Evolutionary conservation across 1,139 yeast species (phyloP).

Genomic region (Magnusiomyces suaveolens): DNA sequence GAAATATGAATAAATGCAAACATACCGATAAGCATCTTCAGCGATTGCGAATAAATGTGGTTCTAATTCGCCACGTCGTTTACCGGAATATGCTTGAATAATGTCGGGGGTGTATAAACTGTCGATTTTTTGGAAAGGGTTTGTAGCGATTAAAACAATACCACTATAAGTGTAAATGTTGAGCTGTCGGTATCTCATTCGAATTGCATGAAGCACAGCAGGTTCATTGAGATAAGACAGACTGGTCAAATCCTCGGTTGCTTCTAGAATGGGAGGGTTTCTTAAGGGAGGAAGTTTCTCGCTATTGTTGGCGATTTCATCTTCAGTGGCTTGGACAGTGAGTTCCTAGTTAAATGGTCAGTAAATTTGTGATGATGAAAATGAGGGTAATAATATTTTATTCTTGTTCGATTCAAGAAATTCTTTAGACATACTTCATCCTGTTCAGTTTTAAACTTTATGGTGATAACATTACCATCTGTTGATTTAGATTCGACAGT

Average conservation of each 20-base stretch:
- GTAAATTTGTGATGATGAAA: background rate
- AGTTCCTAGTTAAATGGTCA: constrained; percentile 17
- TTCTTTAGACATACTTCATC: constrained; percentile 32
- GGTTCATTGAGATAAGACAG: constrained; percentile 93
- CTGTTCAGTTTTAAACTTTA: constrained; percentile 55
- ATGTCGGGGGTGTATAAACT: constrained; percentile 85
- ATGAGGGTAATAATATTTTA: too few relatives aligned
- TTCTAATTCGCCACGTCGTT: constrained; percentile 84
- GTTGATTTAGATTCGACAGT: constrained; percentile 51
- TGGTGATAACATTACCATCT: constrained; percentile 42
- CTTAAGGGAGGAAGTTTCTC: constrained; percentile 58
- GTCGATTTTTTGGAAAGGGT: constrained; percentile 89
- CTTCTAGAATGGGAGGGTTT: constrained; percentile 88
- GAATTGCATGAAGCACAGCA: constrained; percentile 83
- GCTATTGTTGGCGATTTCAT: constrained; percentile 40
- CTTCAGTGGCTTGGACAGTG: constrained; percentile 27
- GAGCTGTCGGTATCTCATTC: constrained; percentile 76
- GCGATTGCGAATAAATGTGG: constrained; percentile 98
- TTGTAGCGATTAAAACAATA: constrained; percentile 90
- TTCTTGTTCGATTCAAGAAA: background rate
- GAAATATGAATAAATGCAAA: background rate
- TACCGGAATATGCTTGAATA: constrained; percentile 89
- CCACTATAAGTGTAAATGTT: constrained; percentile 95
- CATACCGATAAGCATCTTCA: constrained; percentile 73
- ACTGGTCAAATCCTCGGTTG: constrained; percentile 89